Evolutionary conservation across 2,329 filamentous ascomycete species (phyloP).

Genomic region (Westerdykella ornata): DNA sequence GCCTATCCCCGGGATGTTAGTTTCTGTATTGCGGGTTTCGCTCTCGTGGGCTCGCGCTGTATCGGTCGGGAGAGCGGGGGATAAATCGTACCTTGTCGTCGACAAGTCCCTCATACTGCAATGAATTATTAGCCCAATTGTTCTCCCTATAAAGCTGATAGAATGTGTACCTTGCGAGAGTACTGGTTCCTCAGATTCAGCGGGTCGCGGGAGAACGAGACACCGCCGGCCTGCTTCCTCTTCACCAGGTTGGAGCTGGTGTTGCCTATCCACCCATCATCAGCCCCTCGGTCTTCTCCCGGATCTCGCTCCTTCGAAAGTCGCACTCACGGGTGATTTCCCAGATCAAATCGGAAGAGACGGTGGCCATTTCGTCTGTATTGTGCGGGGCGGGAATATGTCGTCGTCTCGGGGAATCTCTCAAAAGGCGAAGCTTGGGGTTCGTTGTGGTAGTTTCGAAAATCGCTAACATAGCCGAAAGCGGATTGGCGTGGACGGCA

Average conservation of each 20-base stretch:
- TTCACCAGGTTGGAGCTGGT: constrained; percentile 91
- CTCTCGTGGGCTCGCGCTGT: background rate
- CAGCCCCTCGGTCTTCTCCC: background rate
- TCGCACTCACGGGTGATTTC: constrained; percentile 78
- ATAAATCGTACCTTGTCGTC: constrained; percentile 71
- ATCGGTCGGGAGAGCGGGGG: background rate
- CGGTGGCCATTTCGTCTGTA: constrained; percentile 49
- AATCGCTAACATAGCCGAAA: constrained; percentile 25
- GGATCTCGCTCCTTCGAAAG: constrained; percentile 1
- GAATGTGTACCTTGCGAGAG: constrained; percentile 70
- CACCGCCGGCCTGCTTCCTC: constrained; percentile 70
- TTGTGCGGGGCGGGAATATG: constrained; percentile 21
- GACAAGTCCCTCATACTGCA: constrained; percentile 80
- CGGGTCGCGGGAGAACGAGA: constrained; percentile 89
- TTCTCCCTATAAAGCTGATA: constrained; percentile 1
- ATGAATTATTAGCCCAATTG: constrained; percentile 18
- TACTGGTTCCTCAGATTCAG: constrained; percentile 90
- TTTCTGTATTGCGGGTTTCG: background rate
- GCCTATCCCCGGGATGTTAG: constrained; percentile 50
- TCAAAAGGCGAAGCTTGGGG: background rate
- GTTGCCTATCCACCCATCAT: constrained; percentile 53
- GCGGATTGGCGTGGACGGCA: constrained; percentile 15
- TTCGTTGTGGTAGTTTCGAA: constrained; percentile 7
- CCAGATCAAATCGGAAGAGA: constrained; percentile 91
- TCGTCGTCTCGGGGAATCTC: constrained; percentile 10